Evolutionary conservation across 495 filamentous ascomycete genomes (phyloP).

Genomic region (Evernia prunastri): DNA sequence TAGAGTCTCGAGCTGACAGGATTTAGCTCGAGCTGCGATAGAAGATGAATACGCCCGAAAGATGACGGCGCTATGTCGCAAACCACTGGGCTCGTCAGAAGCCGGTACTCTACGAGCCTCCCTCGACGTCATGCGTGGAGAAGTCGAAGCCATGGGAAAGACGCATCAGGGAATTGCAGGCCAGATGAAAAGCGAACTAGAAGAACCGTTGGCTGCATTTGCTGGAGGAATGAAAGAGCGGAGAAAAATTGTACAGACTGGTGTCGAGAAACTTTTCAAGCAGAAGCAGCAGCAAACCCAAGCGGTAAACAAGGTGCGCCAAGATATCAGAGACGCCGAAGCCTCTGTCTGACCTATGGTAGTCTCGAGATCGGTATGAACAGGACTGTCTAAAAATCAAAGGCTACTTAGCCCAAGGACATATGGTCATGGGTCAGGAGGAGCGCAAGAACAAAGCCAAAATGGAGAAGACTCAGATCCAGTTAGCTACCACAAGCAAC

Average conservation of each 20-base stretch:
- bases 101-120: conserved; percentile 74
- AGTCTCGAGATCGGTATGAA: conserved; percentile 90
- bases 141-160: conserved; percentile 93
- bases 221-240: conserved; percentile 90
- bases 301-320: conserved; percentile 75
- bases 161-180: conserved; percentile 80
- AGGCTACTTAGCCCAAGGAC: conserved; percentile 94
- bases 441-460: conserved; percentile 98
- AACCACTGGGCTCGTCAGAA: conserved; percentile 85
- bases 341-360: conserved; percentile 27
- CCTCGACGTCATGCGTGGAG: conserved; percentile 77
- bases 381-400: conserved; percentile 98
- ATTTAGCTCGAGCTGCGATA: conserved; percentile 75
- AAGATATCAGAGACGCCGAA: neutral
- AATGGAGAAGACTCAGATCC: conserved; percentile 97
- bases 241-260: conserved; percentile 88
- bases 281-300: conserved; percentile 86
- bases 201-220: conserved; percentile 89
- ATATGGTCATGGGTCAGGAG: conserved; percentile 99
- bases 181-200: conserved; percentile 96
- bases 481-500: conserved; percentile 77
- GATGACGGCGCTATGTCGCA: conserved; percentile 75
- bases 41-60: conserved; percentile 98
- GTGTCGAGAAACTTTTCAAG: conserved; percentile 90
- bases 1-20: conserved; percentile 1